Conservation (phyloP, 2,329 filamentous ascomycete genomes). For the Berkeleyomyces basicola region DNA sequence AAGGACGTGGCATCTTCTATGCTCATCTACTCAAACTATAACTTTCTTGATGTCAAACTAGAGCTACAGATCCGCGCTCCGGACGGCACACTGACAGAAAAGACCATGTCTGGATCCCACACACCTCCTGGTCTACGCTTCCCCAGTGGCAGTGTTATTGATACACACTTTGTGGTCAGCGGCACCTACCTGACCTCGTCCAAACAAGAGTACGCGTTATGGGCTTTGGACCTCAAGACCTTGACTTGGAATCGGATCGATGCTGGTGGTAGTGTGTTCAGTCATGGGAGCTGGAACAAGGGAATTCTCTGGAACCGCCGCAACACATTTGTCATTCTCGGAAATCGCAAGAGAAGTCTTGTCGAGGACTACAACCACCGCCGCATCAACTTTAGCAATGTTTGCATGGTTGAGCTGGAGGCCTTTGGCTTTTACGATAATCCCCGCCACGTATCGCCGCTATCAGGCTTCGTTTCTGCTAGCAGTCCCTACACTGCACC, state of each 20-base stretch:
- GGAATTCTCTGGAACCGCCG: constrained; percentile 84
- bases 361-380: constrained; percentile 98
- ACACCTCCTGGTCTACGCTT: constrained; percentile 88
- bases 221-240: constrained; percentile 78
- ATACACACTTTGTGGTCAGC: constrained; percentile 92
- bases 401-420: constrained; percentile 93
- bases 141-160: constrained; percentile 87
- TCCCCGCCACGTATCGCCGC: constrained; percentile 58
- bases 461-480: constrained; percentile 70
- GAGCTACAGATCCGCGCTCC: constrained; percentile 78
- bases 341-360: constrained; percentile 79
- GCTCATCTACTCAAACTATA: constrained; percentile 98
- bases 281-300: constrained; percentile 93
- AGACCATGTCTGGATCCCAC: constrained; percentile 70
- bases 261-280: constrained; percentile 84
- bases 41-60: constrained; percentile 91
- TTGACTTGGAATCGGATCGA: constrained; percentile 93
- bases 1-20: constrained; percentile 52
- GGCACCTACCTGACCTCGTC: constrained; percentile 95
- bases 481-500: constrained; percentile 51
- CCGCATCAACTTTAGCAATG: constrained; percentile 90
- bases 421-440: constrained; percentile 97
- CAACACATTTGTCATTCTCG: constrained; percentile 90
- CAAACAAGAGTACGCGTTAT: constrained; percentile 94
- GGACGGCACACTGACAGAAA: constrained; percentile 72